phyloP scores from a whole-genome alignment of 257 asterid genomes.

The Knoxia roxburghii region DNA sequence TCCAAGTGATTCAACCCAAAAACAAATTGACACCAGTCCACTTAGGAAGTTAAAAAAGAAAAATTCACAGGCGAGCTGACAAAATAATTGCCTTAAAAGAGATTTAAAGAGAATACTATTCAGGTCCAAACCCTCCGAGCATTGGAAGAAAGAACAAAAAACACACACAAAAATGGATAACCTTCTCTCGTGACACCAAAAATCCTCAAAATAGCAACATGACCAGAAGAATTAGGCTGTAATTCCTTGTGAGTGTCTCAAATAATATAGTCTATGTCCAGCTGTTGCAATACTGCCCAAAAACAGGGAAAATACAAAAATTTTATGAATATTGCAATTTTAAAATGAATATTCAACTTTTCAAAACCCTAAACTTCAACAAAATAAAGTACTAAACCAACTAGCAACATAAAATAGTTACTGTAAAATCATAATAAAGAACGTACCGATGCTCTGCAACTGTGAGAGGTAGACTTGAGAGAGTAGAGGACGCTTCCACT shows the following conservation, averaged over 20 bases:
- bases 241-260: constrained; percentile 72
- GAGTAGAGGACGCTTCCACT: constrained; percentile 77
- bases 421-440: constrained; percentile 7
- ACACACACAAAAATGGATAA: constrained; percentile 18
- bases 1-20: not conserved
- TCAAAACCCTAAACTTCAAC: constrained; percentile 17
- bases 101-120: not conserved
- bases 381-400: constrained; percentile 5
- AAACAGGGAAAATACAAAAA: not conserved
- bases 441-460: constrained; percentile 57
- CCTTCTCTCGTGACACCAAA: constrained; percentile 96
- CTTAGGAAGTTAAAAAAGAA: not conserved
- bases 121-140: not conserved
- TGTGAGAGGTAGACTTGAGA: constrained; percentile 42
- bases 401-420: constrained; percentile 4
- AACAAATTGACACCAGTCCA: not conserved
- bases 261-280: constrained; percentile 86
- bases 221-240: constrained; percentile 63
- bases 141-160: not conserved
- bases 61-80: not conserved
- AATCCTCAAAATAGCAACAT: constrained; percentile 79
- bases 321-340: constrained; percentile 4
- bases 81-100: not conserved
- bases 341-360: not conserved
- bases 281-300: constrained; percentile 80